Base-by-base conservation (phyloP, 2,329 filamentous ascomycete genomes). In the Chrysoporthe puriensis region DNA sequence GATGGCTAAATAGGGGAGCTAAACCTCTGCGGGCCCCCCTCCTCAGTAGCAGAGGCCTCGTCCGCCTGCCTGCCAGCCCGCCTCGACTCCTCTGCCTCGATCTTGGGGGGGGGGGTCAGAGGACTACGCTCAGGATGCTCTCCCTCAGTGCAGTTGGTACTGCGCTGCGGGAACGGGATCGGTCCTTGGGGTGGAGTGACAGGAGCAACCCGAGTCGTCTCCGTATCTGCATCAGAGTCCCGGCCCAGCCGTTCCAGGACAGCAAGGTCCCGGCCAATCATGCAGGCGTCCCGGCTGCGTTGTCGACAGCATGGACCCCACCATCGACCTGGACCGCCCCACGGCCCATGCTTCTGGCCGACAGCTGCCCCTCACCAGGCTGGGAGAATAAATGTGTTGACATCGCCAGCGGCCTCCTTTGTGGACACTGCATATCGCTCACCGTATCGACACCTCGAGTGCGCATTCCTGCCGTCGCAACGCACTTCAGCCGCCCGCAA, bases 301-400 rank as follows among this genome's bases (percentile, higher is more conserved):
- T 63, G 61, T 52, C 61, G 46, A n/a, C 48, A 54, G 26, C 50
- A 16, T 32, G 4, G 42, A 50, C 63, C 63, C 63, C 63, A 65
- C 63, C 63, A 65, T 18, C 34, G 43, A 32, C 54, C 18, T 34
- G 56, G 62, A 58, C 56, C 56, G 36, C 36, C 36, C 36, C 56
- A 36, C 43, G 62, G 62, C 32, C 62, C 52, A 64, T 58, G 62
- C 57, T 60, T 44, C 57, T 40, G 57, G 57, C 59, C 59, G 48
- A 14, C 59, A 61, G 42, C 59, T 61, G 59, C 63, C 62, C 62
- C 62, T 64, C 63, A 58, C 42, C 56, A 32, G 46, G 40, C 40
- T 46, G 43, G 62, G 58, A 48, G 58, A 65, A 66, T 64, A 69
- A 69, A 67, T 67, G 64, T 67, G 66, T 69, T 66, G 62, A 67